phyloP scores from a whole-genome alignment of 768 basidiomycete genomes.

The Gloeopeniophorella convolvens region DNA sequence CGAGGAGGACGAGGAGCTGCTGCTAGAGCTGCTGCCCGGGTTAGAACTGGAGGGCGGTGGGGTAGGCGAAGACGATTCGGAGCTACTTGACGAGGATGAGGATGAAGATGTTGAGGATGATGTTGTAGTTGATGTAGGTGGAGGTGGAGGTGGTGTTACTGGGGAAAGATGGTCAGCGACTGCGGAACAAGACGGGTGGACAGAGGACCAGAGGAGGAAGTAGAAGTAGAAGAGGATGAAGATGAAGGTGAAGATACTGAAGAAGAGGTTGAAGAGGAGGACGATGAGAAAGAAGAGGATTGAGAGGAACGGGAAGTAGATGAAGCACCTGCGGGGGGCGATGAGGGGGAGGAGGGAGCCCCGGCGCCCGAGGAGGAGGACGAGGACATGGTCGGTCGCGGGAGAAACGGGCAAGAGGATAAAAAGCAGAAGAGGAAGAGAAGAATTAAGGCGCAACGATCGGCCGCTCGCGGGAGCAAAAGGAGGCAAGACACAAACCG shows the following conservation, averaged over 20 bases:
- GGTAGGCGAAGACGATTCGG: neutral
- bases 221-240: neutral
- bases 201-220: neutral
- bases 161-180: constrained; percentile 1
- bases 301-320: constrained; percentile 12
- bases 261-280: constrained; percentile 1
- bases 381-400: neutral
- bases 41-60: neutral
- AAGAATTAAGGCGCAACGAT: no score
- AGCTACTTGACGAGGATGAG: neutral
- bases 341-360: neutral
- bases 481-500: no score
- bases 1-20: no score
- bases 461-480: no score
- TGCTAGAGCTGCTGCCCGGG: no score
- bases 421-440: neutral
- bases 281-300: neutral
- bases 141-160: neutral
- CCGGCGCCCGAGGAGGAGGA: neutral
- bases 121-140: neutral
- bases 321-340: constrained; percentile 10
- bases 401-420: neutral
- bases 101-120: neutral
- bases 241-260: neutral
- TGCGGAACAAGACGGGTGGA: neutral